Evolutionary conservation across 2,329 filamentous ascomycete genomes (phyloP), one percentile per base, ranked within the genome.

Genomic region (Diaporthe vaccinii): DNA sequence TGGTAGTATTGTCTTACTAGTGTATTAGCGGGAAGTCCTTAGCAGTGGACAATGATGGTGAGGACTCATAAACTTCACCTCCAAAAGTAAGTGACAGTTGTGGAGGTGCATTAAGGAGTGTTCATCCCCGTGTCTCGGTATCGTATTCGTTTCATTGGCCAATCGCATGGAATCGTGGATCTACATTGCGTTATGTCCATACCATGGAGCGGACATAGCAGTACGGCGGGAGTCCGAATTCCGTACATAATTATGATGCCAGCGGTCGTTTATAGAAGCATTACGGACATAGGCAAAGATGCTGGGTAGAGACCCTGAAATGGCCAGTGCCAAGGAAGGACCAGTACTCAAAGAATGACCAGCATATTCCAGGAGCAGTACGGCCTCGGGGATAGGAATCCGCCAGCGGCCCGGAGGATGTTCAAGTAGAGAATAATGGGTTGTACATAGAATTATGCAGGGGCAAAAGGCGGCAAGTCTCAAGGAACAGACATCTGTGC

Each of bases 91-190:
- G 39, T 10, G 12, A 34, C 34, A 34, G 34, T 34, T 41, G 36
- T 39, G 28, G 36, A 61, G n/a, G 36, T 61, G 36, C 12, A 61
- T 44, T 17, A 31, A 44, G n/a, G n/a, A 41, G 58, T 44, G 58
- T 62, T 34, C 44, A 67, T 25, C 20, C 41, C 28, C 25, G 14
- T 15, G 61, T n/a, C 3, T 49, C 44, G 62, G n/a, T 51, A 3
- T 28, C 62, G 62, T 67, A 67, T 67, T 67, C 62, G 62, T 34
- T 36, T 22, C 20, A 44, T 7, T 7, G 39, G 12, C 62, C 62
- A 67, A 67, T 67, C 41, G 62, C 44, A n/a, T 67, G 41, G 12
- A 22, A 51, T 22, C 12, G 12, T 8, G 10, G 12, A 36, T 46
- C 31, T 15, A 17, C 28, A 51, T 34, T 51, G 28, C 20, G 2